Percentiles rank a stretch among this genome's conserved stretches.
Evolutionary conservation across 1,284 basidiomycete species (phyloP).

Genomic region (Dichomitus squalens): DNA sequence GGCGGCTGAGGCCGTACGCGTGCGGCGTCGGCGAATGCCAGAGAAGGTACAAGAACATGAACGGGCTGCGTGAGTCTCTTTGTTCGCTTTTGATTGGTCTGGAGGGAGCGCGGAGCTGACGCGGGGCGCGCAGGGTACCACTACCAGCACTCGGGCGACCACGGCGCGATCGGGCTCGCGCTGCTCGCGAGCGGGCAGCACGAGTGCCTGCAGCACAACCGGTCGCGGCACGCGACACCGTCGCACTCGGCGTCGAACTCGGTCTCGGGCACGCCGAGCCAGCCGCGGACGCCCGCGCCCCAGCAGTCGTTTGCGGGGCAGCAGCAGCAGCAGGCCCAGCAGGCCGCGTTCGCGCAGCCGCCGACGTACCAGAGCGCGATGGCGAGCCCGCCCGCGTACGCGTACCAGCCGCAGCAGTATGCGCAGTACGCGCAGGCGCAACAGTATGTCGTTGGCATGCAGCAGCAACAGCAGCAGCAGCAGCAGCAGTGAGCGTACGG

Average conservation of each 20-base stretch:
- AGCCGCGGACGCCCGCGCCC: constrained; percentile 11
- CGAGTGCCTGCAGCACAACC: constrained; percentile 47
- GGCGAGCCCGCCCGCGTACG: constrained; percentile 50
- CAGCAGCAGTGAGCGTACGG: background rate
- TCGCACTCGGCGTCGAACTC: constrained; percentile 23
- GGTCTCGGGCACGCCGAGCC: background rate
- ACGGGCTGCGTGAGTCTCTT: constrained; percentile 68
- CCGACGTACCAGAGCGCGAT: constrained; percentile 47
- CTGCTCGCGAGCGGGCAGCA: constrained; percentile 87
- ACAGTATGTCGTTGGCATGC: constrained; percentile 22
- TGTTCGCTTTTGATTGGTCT: background rate
- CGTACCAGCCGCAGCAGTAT: constrained; percentile 20
- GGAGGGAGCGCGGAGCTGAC: background rate
- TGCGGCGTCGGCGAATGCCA: constrained; percentile 91
- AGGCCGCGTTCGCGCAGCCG: constrained; percentile 18
- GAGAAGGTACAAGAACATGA: constrained; percentile 98
- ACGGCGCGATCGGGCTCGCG: constrained; percentile 85
- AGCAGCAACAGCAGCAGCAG: constrained; percentile 2
- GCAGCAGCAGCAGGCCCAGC: constrained; percentile 9
- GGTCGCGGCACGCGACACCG: constrained; percentile 32
- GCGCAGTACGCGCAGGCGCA: constrained; percentile 5
- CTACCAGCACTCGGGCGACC: constrained; percentile 95
- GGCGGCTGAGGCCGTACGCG: constrained; percentile 80
- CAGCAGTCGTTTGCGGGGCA: constrained; percentile 26
- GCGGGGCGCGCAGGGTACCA: constrained; percentile 68